A percentile compares a stretch with the other conserved stretches of the same genome.
phyloP scores from a whole-genome alignment of 495 filamentous ascomycete species.

The Podospora conica region DNA sequence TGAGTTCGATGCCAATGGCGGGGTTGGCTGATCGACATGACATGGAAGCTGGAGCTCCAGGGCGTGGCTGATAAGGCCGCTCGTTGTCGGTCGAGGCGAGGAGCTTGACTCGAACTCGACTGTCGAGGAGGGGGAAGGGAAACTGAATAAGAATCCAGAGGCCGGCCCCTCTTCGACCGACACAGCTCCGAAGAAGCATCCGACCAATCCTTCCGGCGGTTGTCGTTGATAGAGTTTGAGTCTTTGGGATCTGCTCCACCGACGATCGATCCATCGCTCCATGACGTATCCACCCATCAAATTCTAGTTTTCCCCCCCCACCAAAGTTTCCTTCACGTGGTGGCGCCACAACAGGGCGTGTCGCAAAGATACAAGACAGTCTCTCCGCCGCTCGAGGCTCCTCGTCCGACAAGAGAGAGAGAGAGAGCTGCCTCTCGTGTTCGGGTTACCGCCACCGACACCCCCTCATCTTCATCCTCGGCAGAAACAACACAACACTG shows the following conservation, averaged over 20 bases:
- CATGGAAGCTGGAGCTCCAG: neutral
- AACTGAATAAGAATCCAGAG: neutral
- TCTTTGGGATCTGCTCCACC: neutral
- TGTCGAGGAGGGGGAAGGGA: neutral
- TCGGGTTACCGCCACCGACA: neutral
- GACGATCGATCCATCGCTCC: constrained; percentile 9
- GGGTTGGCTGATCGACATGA: neutral
- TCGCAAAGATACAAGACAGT: neutral
- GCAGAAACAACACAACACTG: neutral
- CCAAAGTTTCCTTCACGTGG: neutral
- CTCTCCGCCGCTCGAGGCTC: neutral
- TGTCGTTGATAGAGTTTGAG: neutral
- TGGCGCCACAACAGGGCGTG: neutral
- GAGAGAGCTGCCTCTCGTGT: neutral
- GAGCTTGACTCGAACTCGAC: too few relatives aligned
- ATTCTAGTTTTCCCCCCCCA: constrained; percentile 2
- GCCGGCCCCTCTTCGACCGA: too few relatives aligned
- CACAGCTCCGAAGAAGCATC: neutral
- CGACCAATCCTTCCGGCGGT: neutral
- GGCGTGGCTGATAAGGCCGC: neutral
- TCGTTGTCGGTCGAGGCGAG: neutral
- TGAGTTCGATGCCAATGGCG: neutral
- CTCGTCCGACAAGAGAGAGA: neutral
- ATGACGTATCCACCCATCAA: neutral
- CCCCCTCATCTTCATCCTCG: neutral